Evolutionary conservation across 495 filamentous ascomycete genomes (phyloP).

Genomic region (Hypoxylon rickii): DNA sequence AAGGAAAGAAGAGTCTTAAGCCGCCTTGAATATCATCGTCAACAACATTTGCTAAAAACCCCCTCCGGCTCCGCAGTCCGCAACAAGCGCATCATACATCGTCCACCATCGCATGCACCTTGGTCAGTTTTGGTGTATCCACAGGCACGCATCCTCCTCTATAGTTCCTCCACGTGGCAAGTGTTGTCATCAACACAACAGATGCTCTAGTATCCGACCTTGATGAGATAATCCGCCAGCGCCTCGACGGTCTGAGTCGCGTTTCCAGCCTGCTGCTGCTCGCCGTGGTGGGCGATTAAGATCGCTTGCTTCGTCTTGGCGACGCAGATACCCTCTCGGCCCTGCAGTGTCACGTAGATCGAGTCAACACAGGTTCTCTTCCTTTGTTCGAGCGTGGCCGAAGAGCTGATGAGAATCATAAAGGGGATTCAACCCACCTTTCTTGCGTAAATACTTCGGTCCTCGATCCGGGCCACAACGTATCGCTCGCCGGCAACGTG

Average conservation of each 20-base stretch:
- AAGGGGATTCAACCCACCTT: constrained; percentile 60
- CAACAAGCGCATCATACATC: constrained; percentile 13
- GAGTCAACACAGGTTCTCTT: not conserved
- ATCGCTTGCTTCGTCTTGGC: constrained; percentile 84
- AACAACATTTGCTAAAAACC: constrained; percentile 30
- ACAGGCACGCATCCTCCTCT: constrained; percentile 6
- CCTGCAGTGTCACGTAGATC: constrained; percentile 53
- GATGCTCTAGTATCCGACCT: constrained; percentile 64
- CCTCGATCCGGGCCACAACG: constrained; percentile 72
- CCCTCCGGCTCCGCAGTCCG: constrained; percentile 13
- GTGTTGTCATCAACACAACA: not conserved
- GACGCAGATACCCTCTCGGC: constrained; percentile 76
- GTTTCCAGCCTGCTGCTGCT: constrained; percentile 66
- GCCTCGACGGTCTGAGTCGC: constrained; percentile 67
- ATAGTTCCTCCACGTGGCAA: constrained; percentile 1
- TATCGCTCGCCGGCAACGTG: constrained; percentile 72
- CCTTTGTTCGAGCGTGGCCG: not conserved
- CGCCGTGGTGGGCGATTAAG: constrained; percentile 83
- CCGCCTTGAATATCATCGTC: constrained; percentile 15
- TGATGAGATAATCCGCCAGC: constrained; percentile 75
- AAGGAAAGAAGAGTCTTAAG: constrained; percentile 25
- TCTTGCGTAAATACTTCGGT: constrained; percentile 80
- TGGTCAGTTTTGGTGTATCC: constrained; percentile 10
- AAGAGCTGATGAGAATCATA: not conserved
- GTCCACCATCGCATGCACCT: not conserved